These are phyloP conservation scores for Komagataella mondaviorum DNA, from an alignment of 805 yeast species.

Conservation along the genomic window DNA sequence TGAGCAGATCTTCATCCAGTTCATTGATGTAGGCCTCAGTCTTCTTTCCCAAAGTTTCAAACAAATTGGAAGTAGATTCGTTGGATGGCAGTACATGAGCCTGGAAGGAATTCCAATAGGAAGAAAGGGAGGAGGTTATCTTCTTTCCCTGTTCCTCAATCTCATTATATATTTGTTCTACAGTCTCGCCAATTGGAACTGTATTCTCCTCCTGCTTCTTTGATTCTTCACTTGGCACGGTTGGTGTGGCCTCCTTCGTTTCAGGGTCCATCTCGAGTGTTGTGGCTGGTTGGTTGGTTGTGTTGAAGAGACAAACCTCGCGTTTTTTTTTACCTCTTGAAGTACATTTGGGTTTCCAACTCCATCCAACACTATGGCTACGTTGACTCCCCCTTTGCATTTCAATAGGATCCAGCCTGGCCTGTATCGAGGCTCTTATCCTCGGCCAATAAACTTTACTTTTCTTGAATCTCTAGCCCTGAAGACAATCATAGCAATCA, in stretches of 20 bases:
- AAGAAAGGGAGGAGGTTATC: background rate
- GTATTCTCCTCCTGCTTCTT: background rate
- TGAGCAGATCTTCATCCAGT: slow-evolving; percentile 62
- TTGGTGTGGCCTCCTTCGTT: background rate
- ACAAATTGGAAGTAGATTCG: background rate
- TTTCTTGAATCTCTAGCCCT: slow-evolving; percentile 55
- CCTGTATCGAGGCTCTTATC: slow-evolving; percentile 78
- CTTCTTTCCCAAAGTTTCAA: slow-evolving; percentile 15
- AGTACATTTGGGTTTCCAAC: slow-evolving; percentile 1
- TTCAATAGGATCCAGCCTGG: slow-evolving; percentile 59
- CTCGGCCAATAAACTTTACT: slow-evolving; percentile 58
- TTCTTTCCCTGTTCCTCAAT: background rate
- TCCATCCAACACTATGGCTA: slow-evolving; percentile 6
- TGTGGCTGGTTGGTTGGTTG: background rate
- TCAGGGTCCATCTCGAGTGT: background rate
- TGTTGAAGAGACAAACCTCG: background rate
- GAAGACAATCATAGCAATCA: slow-evolving; percentile 62
- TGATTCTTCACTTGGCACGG: background rate
- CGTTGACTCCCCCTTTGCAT: slow-evolving; percentile 60
- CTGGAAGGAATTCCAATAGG: background rate
- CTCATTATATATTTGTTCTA: background rate
- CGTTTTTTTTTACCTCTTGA: background rate
- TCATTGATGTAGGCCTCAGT: slow-evolving; percentile 58
- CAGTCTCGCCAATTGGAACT: background rate
- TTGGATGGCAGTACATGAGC: background rate